Evolutionary conservation across 1,284 basidiomycete species (phyloP).

Genomic region (Heterobasidion annosum): DNA sequence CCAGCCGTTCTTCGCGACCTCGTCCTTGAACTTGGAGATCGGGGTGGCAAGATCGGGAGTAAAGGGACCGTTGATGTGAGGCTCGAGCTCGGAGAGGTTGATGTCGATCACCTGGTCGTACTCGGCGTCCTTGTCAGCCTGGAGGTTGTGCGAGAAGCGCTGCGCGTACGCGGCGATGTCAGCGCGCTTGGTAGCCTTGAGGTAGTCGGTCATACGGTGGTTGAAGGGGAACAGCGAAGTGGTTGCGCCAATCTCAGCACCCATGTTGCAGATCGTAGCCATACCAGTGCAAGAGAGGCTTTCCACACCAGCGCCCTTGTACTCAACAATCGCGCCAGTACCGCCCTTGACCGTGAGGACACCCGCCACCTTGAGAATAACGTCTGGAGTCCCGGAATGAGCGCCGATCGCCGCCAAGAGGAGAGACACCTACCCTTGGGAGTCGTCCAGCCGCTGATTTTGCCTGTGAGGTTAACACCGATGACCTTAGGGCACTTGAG

Average conservation of each 20-base stretch:
- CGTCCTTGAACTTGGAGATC: constrained; percentile 90
- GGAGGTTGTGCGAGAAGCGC: constrained; percentile 87
- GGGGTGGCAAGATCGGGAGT: constrained; percentile 95
- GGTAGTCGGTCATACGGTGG: constrained; percentile 87
- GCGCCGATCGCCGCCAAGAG: background rate
- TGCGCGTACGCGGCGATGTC: constrained; percentile 89
- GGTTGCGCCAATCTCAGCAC: constrained; percentile 99
- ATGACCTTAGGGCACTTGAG: constrained; percentile 99
- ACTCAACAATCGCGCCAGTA: constrained; percentile 95
- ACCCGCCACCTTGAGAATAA: constrained; percentile 96
- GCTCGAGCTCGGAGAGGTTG: constrained; percentile 94
- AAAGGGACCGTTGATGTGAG: constrained; percentile 99
- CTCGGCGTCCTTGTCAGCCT: constrained; percentile 83
- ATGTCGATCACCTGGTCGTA: constrained; percentile 96
- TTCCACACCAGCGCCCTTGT: constrained; percentile 90
- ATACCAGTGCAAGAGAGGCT: constrained; percentile 98
- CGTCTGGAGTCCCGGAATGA: constrained; percentile 41
- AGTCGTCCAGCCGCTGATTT: constrained; percentile 95
- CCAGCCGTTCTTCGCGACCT: constrained; percentile 95
- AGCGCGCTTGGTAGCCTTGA: constrained; percentile 87
- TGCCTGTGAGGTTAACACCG: constrained; percentile 94
- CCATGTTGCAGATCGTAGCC: constrained; percentile 99
- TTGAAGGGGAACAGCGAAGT: constrained; percentile 99
- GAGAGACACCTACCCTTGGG: constrained; percentile 71
- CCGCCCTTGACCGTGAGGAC: constrained; percentile 98